Evolutionary conservation across 2,329 filamentous ascomycete species (phyloP).

Genomic region (Ascocoryne sarcoides): DNA sequence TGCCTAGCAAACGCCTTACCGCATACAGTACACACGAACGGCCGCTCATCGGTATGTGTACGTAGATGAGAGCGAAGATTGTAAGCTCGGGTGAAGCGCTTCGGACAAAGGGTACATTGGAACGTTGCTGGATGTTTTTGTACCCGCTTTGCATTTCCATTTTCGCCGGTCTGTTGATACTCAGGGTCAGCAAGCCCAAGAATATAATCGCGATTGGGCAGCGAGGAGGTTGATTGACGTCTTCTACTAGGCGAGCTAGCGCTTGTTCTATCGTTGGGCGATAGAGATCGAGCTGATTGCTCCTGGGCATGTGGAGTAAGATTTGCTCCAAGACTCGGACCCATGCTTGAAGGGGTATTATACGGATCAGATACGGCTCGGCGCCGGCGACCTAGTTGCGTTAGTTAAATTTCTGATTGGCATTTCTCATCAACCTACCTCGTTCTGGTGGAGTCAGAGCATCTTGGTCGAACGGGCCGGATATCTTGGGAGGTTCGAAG

Average conservation of each 20-base stretch:
- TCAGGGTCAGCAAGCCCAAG: conserved; percentile 83
- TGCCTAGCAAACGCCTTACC: conserved; percentile 96
- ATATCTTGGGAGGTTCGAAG: conserved; percentile 54
- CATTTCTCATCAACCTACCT: conserved; percentile 36
- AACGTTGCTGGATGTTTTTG: conserved; percentile 98
- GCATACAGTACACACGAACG: conserved; percentile 94
- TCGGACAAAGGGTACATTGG: conserved; percentile 87
- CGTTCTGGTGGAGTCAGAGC: conserved; percentile 75
- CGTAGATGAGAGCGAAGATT: conserved; percentile 91
- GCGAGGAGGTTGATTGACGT: conserved; percentile 54
- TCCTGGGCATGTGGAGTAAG: conserved; percentile 36
- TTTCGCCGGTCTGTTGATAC: conserved; percentile 57
- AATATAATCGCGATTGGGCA: conserved; percentile 63
- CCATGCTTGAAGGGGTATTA: conserved; percentile 39
- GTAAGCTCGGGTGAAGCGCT: conserved; percentile 92
- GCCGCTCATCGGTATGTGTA: conserved; percentile 93
- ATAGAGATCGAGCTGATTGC: conserved; percentile 44
- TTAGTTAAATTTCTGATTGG: conserved; percentile 11
- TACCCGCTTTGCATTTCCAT: conserved; percentile 61
- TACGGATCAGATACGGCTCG: conserved; percentile 30
- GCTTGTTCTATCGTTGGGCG: conserved; percentile 47
- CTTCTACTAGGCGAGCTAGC: conserved; percentile 37
- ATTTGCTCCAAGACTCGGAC: conserved; percentile 45
- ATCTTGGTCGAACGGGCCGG: conserved; percentile 57
- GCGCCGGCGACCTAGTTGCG: conserved; percentile 25